Base-by-base conservation (phyloP, 2,329 filamentous ascomycete species). In the Phialophora expanda region DNA sequence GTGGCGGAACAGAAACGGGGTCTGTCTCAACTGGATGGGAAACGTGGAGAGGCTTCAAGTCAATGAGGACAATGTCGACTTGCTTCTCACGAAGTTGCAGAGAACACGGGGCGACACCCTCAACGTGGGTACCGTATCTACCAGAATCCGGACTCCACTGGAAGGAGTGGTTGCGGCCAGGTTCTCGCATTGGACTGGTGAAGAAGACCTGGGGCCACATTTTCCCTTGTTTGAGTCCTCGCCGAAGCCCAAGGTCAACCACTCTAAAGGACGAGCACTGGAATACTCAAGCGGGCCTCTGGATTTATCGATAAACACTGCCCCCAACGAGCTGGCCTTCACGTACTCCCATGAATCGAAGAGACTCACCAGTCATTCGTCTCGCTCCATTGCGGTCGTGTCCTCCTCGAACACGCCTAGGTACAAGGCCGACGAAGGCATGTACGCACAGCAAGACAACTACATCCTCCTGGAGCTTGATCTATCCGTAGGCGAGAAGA, bases 401-500 rank as follows among this genome's bases (percentile, higher is more conserved):
- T 70, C 74, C 28, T 76, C 77, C 65, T 68, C 75, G 24, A 75
- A 75, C 24, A 76, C 74, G 22, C 70, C 74, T 1, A 76, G 74
- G 20, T 74, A 77, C 61, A 71, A 70, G 24, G 73, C 71, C 51
- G 64, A 72, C 24, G 77, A 79, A 56, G 77, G 77, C 1, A 70
- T 79, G 44, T 79, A 76, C 70, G 73, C 75, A 41, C 76, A 79
- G 59, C 73, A 74, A 5, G 72, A 78, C 59, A 77, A 77, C 6
- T 76, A 78, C 69, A 78, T 79, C 73, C 77, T 79, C 48, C 73
- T 76, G 0, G 77, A 70, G n/a, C 28, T 83, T 12, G 57, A 65
- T 38, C 38, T 65, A 14, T 24, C 51, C 20, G 64, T 66, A 5
- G 79, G 80, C 12, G 89, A 91, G 75, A 84, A 85, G 0, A 84